These are phyloP conservation scores for Eimeria maxima DNA, from an alignment of 169 alveolate species.

Conservation along the genomic window DNA sequence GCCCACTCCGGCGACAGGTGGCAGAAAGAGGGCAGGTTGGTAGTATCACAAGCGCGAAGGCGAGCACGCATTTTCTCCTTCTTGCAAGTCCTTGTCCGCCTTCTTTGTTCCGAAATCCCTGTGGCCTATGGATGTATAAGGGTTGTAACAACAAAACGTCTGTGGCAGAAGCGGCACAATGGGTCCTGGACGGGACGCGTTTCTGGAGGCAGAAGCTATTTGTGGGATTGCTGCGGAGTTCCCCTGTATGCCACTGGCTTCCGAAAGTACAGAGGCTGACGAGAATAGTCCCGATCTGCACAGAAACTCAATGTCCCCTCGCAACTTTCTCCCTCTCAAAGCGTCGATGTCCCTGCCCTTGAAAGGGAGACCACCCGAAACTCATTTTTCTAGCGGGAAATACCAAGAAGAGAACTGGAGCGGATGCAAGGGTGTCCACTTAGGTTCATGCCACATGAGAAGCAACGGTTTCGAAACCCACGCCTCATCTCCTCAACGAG, in stretches of 20 bases:
- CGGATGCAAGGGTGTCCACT: neutral
- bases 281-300: constrained; percentile 56
- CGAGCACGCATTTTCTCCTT: neutral
- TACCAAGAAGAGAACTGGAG: neutral
- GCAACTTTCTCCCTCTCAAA: neutral
- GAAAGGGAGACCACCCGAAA: neutral
- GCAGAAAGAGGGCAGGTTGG: neutral
- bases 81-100: neutral
- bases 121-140: neutral
- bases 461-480: neutral
- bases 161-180: constrained; percentile 5
- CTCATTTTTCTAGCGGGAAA: constrained; percentile 10
- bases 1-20: neutral
- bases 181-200: constrained; percentile 58
- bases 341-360: constrained; percentile 51
- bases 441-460: neutral
- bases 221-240: constrained; percentile 45
- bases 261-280: constrained; percentile 75
- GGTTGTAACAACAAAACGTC: constrained; percentile 11
- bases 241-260: constrained; percentile 45
- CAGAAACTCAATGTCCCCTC: constrained; percentile 35
- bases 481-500: neutral
- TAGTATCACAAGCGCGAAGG: neutral
- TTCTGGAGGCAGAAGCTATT: constrained; percentile 27
- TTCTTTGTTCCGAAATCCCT: neutral